These are phyloP conservation scores for Penicillium steckii DNA, from an alignment of 495 filamentous ascomycete genomes.

Conservation along the genomic window DNA sequence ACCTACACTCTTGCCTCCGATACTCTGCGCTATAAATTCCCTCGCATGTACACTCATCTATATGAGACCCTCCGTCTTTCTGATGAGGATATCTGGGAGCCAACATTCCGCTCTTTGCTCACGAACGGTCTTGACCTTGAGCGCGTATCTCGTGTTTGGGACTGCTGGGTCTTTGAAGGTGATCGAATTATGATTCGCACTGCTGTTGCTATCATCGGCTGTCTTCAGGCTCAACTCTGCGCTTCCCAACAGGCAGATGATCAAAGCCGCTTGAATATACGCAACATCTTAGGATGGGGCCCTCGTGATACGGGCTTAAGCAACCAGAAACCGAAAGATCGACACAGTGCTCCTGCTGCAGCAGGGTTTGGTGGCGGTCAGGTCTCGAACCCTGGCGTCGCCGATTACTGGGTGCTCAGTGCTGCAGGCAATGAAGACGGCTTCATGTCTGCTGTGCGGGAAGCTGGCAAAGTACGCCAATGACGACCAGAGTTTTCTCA, in stretches of 20 bases:
- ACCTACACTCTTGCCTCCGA: slow-evolving; percentile 71
- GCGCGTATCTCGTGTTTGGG: slow-evolving; percentile 78
- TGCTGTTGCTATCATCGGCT: slow-evolving; percentile 67
- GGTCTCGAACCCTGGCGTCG: slow-evolving; percentile 34
- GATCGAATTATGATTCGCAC: slow-evolving; percentile 78
- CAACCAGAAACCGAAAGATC: slow-evolving; percentile 32
- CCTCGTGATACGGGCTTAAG: slow-evolving; percentile 35
- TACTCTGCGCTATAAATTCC: slow-evolving; percentile 69
- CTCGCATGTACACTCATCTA: slow-evolving; percentile 68
- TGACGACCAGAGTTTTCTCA: not conserved
- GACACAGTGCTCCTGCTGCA: slow-evolving; percentile 40
- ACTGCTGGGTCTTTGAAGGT: slow-evolving; percentile 92
- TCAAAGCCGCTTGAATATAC: slow-evolving; percentile 32
- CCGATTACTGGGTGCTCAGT: slow-evolving; percentile 45
- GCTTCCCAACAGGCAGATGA: slow-evolving; percentile 50
- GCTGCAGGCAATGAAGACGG: slow-evolving; percentile 59
- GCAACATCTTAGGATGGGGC: slow-evolving; percentile 54
- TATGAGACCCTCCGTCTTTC: slow-evolving; percentile 44
- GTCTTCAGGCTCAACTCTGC: slow-evolving; percentile 61
- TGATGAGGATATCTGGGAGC: slow-evolving; percentile 52
- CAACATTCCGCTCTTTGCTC: slow-evolving; percentile 59
- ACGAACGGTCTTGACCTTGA: slow-evolving; percentile 65
- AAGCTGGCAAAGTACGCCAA: slow-evolving; percentile 63
- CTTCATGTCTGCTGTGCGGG: slow-evolving; percentile 67
- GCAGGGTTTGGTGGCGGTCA: slow-evolving; percentile 44